Evolutionary conservation across 2,329 filamentous ascomycete genomes (phyloP), one percentile per base, ranked within the genome.

Genomic region (Neospermospora avenae): DNA sequence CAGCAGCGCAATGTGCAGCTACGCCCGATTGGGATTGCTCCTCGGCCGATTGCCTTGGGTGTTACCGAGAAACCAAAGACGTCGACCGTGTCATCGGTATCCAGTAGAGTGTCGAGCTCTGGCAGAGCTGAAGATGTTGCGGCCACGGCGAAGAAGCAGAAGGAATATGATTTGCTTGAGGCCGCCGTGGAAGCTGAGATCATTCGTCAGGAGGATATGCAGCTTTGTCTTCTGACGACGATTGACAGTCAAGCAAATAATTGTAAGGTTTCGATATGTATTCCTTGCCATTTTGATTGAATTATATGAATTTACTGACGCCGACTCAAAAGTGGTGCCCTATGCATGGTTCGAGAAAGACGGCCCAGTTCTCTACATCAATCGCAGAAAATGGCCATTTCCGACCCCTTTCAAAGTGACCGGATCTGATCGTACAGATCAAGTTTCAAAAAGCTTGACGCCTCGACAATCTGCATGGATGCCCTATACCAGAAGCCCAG

Each of bases 391-490:
- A 55, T 62, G 60, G 60, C 57, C 57, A 1, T 62, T 62, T 31
- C 42, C 57, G 11, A 35, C 45, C 7, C 39, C 53, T 28, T 57
- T 62, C 20, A 22, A 35, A 42, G 60, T 62, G 7, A 62, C 60
- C 3, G 48, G 57, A 10, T 62, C 60, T 18, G 57, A 60, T 60
- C 60, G 60, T 14, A 51, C 51, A 8, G 39, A 54, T 13, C 34
- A 60, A 28, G 44, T 37, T n/a, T 16, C 34, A 24, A 60, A 25
- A 13, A 58, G 46, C 22, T 37, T 64, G 28, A 60, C 53, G 14
- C 62, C 62, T 14, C 42, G 62, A 35, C 62, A 64, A 34, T 64
- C 62, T 16, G 55, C 57, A 25, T 64, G 62, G 62, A 63, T 63
- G 60, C 62, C 62, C 20, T 56, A 63, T 35, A 58, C 56, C 1